phyloP scores from a whole-genome alignment of 1,139 yeast genomes.

The Taphrina betulina region DNA sequence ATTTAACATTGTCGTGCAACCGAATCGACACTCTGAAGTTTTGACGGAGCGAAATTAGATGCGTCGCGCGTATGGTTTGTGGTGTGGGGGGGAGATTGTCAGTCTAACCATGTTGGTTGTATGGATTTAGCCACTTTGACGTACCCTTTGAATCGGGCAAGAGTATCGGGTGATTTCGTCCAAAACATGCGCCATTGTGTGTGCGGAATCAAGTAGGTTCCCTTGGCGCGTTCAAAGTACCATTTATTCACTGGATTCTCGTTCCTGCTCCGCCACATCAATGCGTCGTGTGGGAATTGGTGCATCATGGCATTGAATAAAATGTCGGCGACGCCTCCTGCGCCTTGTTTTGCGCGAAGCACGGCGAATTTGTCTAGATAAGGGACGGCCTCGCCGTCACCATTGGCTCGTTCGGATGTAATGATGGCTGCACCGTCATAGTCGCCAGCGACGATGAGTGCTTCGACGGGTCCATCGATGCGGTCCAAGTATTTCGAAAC shows the following conservation, averaged over 20 bases:
- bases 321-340: conserved; percentile 89
- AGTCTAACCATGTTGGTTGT: conserved; percentile 35
- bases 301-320: conserved; percentile 76
- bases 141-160: conserved; percentile 46
- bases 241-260: conserved; percentile 91
- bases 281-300: conserved; percentile 62
- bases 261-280: conserved; percentile 85
- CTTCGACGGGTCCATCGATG: conserved; percentile 63
- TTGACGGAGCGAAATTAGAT: too few species aligned
- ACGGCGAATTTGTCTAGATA: conserved; percentile 94
- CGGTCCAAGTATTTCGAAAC: conserved; percentile 63
- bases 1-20: too few species aligned
- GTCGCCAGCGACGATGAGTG: conserved; percentile 82
- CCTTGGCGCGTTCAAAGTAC: conserved; percentile 90
- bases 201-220: conserved; percentile 48
- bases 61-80: too few species aligned
- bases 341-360: conserved; percentile 75
- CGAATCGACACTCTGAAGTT: too few species aligned
- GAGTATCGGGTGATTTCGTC: conserved; percentile 62
- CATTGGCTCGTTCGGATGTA: conserved; percentile 60
- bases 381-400: conserved; percentile 49
- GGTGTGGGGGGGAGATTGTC: too few species aligned
- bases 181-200: conserved; percentile 62
- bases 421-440: conserved; percentile 94
- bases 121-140: conserved; percentile 48